A percentile compares a stretch with the other conserved stretches of the same genome.
phyloP scores from a whole-genome alignment of 805 yeast species.

The Lipomyces kockii region DNA sequence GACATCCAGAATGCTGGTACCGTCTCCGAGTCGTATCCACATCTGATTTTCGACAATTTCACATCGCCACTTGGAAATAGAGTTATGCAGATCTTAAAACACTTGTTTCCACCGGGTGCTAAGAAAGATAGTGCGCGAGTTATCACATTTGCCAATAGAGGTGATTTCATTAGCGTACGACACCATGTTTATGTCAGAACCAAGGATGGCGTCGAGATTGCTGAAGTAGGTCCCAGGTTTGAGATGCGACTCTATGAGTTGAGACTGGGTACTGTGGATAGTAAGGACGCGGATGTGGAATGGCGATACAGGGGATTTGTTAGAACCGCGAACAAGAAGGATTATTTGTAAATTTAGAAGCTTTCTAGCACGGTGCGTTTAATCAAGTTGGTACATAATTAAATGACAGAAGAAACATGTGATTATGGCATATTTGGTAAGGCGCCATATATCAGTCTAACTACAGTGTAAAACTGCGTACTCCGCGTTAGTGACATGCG shows the following conservation, averaged over 20 bases:
- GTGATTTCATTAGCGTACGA: slow-evolving; percentile 91
- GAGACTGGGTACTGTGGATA: slow-evolving; percentile 86
- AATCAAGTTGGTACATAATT: background rate
- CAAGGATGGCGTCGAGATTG: slow-evolving; percentile 83
- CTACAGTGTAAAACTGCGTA: no score
- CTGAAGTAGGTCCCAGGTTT: slow-evolving; percentile 98
- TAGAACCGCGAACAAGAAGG: slow-evolving; percentile 94
- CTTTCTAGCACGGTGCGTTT: background rate
- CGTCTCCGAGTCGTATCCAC: slow-evolving; percentile 91
- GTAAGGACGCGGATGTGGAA: slow-evolving; percentile 96
- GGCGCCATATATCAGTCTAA: no score
- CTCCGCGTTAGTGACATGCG: no score
- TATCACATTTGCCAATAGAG: slow-evolving; percentile 87
- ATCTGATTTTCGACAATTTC: slow-evolving; percentile 89
- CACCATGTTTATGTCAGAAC: slow-evolving; percentile 94
- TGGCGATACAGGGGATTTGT: slow-evolving; percentile 94
- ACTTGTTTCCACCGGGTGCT: slow-evolving; percentile 95
- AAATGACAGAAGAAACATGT: background rate
- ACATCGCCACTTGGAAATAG: slow-evolving; percentile 79
- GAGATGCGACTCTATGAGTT: slow-evolving; percentile 94
- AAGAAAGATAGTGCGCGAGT: slow-evolving; percentile 88
- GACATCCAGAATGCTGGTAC: slow-evolving; percentile 86
- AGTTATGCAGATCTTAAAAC: slow-evolving; percentile 78
- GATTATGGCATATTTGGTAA: no score
- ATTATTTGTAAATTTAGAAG: slow-evolving; percentile 57